Evolutionary conservation across 352 stramenopile genomes (phyloP).

Genomic region (Phytopythium kandeliae): DNA sequence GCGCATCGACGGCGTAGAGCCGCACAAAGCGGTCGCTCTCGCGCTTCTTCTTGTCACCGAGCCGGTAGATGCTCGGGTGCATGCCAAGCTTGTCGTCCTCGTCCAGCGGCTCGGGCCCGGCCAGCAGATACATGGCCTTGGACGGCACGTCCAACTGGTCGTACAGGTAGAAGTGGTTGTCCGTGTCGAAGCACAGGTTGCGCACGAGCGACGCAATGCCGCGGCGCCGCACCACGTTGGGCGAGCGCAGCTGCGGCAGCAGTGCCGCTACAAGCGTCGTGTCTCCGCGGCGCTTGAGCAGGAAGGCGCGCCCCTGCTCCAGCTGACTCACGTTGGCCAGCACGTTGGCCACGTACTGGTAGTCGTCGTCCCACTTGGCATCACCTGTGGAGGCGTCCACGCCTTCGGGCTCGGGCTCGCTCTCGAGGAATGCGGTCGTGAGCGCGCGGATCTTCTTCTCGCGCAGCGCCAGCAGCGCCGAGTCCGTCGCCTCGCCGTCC

Average conservation of each 20-base stretch:
- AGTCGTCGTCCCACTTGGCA: constrained; percentile 85
- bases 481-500: constrained; percentile 35
- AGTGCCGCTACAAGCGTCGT: constrained; percentile 63
- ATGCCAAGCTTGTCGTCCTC: constrained; percentile 78
- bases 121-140: constrained; percentile 73
- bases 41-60: constrained; percentile 79
- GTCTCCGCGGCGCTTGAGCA: constrained; percentile 66
- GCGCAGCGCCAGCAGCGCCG: constrained; percentile 39
- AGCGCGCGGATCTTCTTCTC: constrained; percentile 81
- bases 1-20: constrained; percentile 59
- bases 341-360: constrained; percentile 85
- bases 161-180: constrained; percentile 88
- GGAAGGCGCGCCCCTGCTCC: constrained; percentile 67
- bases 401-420: constrained; percentile 70
- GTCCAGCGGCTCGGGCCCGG: constrained; percentile 68
- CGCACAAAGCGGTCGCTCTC: constrained; percentile 72
- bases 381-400: constrained; percentile 62
- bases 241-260: constrained; percentile 71
- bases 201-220: constrained; percentile 60
- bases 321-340: constrained; percentile 83
- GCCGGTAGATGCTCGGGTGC: constrained; percentile 68
- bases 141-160: constrained; percentile 77
- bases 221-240: constrained; percentile 75
- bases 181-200: constrained; percentile 86
- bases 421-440: constrained; percentile 63